Conservation (phyloP, 306 rosid genomes). For the Quercus aquifolioides region DNA sequence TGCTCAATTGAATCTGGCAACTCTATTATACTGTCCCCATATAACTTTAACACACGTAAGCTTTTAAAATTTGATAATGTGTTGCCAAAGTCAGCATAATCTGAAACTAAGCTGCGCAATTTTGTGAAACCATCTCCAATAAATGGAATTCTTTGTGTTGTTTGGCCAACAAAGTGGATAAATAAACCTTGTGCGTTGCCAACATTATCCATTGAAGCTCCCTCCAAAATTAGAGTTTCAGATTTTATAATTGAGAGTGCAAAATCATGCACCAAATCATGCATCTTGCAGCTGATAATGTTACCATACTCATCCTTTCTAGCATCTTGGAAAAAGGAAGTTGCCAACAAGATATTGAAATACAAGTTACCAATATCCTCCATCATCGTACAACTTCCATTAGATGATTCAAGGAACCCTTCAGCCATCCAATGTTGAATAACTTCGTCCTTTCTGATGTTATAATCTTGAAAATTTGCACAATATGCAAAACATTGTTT, state of each 20-base stretch:
- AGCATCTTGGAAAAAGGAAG: conserved; percentile 14
- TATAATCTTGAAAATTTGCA: not conserved
- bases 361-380: no score
- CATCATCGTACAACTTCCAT: not conserved
- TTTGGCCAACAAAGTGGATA: no score
- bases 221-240: not conserved
- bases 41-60: conserved; percentile 8
- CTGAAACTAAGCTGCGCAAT: not conserved
- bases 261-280: conserved; percentile 18
- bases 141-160: not conserved
- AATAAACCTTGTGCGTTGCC: no score
- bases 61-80: not conserved
- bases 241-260: conserved; percentile 1
- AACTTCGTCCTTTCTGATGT: not conserved
- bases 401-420: not conserved
- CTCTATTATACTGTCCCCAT: not conserved
- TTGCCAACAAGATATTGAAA: not conserved
- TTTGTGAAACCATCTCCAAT: not conserved
- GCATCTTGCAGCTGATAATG: conserved; percentile 5
- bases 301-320: not conserved
- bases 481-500: conserved; percentile 27
- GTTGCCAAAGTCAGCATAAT: not conserved
- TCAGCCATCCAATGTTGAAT: conserved; percentile 13
- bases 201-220: not conserved
- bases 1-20: conserved; percentile 2